Base-by-base conservation (phyloP, 495 filamentous ascomycete genomes). In the Penicilliopsis zonata region DNA sequence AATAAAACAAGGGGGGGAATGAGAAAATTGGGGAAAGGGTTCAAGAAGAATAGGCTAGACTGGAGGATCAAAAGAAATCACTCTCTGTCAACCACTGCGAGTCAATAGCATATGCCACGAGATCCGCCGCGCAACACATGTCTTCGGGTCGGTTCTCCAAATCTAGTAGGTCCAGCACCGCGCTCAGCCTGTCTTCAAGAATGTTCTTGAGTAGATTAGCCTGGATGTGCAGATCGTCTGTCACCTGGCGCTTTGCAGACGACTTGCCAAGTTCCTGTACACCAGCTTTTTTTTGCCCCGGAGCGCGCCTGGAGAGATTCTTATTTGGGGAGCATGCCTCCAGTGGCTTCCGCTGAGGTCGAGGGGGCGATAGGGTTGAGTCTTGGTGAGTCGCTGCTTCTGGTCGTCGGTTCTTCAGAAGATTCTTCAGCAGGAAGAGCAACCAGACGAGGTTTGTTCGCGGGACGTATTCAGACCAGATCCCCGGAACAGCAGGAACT, bases 391-490 rank as follows among this genome's bases (percentile, higher is more conserved):
- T 18, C 16, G 17, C 5, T 20, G 24, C 2, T 32, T 59, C 57
- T 0, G 47, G 38, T 18, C 59, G 53, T 15, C 38, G 40, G 24
- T 61, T 61, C 37, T 61, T 59, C 33, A 69, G 33, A 0, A 71
- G 48, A n/a, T 49, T 58, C 15, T 55, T 55, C 16, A 71, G 55
- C 2, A 71, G 47, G 34, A 69, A 66, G 3, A 59, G 47, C n/a
- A 71, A 50, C 67, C 67, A 71, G 5, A 69, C 44, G 2, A 67
- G 41, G 28, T 71, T 71, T 1, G 65, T 69, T 21, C 50, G 46
- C 4, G 67, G 67, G 1, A 54, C 50, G 37, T 64, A 67, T 28
- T 61, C 52, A 0, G 49, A 43, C 65, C 67, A 70, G 16, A 63
- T 59, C 1, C 55, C 58, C 1, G 56, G 48, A 8, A 61, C 47